Percentiles rank a stretch among this genome's conserved stretches.
Evolutionary conservation across 2,329 filamentous ascomycete species (phyloP).

Genomic region (Geosmithia flava): DNA sequence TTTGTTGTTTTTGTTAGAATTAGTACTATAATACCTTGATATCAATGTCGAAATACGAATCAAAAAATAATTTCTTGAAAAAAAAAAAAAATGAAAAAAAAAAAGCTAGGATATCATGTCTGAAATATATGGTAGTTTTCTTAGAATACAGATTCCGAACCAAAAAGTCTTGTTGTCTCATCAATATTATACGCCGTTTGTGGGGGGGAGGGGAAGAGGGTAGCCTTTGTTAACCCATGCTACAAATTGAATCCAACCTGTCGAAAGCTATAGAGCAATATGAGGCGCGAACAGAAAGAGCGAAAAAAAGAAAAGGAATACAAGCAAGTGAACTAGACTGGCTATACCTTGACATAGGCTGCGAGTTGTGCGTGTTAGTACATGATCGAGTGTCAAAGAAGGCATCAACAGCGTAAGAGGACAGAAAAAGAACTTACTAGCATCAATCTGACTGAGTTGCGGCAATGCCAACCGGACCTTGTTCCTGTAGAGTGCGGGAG

Average conservation of each 20-base stretch:
- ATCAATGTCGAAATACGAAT: neutral
- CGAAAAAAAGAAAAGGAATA: neutral
- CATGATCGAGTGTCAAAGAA: neutral
- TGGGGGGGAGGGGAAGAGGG: no score
- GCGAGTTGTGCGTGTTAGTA: neutral
- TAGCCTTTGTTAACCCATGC: neutral
- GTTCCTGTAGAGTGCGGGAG: constrained; percentile 82
- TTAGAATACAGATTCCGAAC: neutral
- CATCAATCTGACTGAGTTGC: constrained; percentile 87
- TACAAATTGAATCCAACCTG: neutral
- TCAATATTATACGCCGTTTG: neutral
- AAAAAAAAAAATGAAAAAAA: no score
- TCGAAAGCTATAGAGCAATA: neutral
- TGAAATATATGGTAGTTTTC: neutral
- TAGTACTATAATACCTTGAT: neutral
- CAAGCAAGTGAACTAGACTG: neutral
- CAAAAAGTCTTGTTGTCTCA: neutral
- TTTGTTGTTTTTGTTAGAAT: neutral
- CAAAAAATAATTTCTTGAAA: neutral
- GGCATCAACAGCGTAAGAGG: no score
- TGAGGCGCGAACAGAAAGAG: neutral
- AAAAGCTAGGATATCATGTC: constrained; percentile 2
- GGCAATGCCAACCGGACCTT: constrained; percentile 83
- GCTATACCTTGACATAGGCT: constrained; percentile 4
- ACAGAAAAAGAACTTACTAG: constrained; percentile 57